Evolutionary conservation across 371 early-diverging fungal species (phyloP).

Genomic region (Mucor circinelloides): DNA sequence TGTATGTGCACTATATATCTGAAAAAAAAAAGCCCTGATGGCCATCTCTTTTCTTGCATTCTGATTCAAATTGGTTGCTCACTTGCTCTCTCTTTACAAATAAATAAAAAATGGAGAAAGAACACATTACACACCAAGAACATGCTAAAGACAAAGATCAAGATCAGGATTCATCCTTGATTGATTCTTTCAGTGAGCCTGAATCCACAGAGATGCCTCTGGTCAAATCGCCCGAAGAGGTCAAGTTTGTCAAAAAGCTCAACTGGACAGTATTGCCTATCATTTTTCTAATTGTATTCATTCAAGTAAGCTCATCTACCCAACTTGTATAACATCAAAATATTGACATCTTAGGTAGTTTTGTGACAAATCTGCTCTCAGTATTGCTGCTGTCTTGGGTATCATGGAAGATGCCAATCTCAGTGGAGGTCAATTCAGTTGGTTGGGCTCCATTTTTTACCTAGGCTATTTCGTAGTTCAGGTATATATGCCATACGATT

Average conservation of each 20-base stretch:
- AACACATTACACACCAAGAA: background rate
- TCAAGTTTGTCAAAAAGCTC: conserved; percentile 27
- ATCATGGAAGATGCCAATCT: conserved; percentile 30
- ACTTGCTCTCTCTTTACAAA: background rate
- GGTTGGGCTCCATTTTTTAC: conserved; percentile 40
- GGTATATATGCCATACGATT: conserved; percentile 12
- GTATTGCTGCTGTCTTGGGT: conserved; percentile 38
- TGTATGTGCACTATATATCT: background rate
- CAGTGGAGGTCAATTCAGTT: conserved; percentile 28
- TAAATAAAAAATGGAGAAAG: background rate
- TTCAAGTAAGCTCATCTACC: conserved; percentile 19
- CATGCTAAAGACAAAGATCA: background rate
- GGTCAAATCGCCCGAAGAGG: conserved; percentile 28
- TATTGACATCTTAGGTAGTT: conserved; percentile 18
- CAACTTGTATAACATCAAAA: background rate
- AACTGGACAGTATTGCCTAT: conserved; percentile 30
- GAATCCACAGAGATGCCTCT: background rate
- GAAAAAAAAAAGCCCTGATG: background rate
- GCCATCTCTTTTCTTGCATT: background rate
- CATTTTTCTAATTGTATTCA: conserved; percentile 27
- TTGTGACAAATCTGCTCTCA: conserved; percentile 43
- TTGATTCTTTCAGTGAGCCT: background rate
- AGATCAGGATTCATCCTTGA: background rate
- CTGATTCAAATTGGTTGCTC: background rate
- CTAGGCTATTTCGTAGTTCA: conserved; percentile 41